Evolutionary conservation across 2,329 filamentous ascomycete species (phyloP), one percentile per base, ranked within the genome.

Genomic region (Gyromitra esculenta): DNA sequence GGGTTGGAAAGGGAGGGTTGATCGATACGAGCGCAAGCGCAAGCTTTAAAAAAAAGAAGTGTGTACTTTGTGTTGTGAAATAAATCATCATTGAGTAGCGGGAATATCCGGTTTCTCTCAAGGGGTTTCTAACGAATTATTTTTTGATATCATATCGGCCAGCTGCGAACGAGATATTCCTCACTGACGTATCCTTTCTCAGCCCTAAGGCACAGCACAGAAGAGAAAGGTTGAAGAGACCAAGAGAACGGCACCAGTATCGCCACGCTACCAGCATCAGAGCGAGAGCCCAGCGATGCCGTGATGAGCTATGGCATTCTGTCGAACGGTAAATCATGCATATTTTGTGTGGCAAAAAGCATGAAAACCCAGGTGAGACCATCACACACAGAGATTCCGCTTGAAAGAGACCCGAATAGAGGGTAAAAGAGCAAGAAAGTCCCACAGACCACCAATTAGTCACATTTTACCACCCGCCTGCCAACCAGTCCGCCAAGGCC

Each of bases 61-160:
- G 64, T 57, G 71, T 71, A 64, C 71, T 59, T 62, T 65, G 50
- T 57, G 64, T 59, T 70, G 57, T 50, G 72, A 59, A 75, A 70
- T 64, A 74, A 70, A 57, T 41, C 59, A 71, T 52, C 31, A 64
- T 57, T 45, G 37, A 66, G 43, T 15, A 54, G 57, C 39, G 57
- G 56, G 65, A 9, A 64, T 39, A 35, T 18, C 48, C 13, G 59
- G 66, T 35, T 25, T 31, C 18, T 59, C 37, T 63, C 21, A 56
- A n/a, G 57, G 15, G 13, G 21, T 71, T 63, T 41, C 31, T 5
- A 45, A 35, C 43, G 25, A 31, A 50, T 43, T 35, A 7, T 56
- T 64, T 45, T 64, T 68, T 68, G 35, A 64, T 70, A 64, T 70
- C 57, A 57, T 52, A 69, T 71, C 66, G 59, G 50, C 39, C 25